A percentile compares a stretch with the other conserved stretches of the same genome.
phyloP scores from a whole-genome alignment of 1,284 basidiomycete species.

The Naganishia liquefaciens region DNA sequence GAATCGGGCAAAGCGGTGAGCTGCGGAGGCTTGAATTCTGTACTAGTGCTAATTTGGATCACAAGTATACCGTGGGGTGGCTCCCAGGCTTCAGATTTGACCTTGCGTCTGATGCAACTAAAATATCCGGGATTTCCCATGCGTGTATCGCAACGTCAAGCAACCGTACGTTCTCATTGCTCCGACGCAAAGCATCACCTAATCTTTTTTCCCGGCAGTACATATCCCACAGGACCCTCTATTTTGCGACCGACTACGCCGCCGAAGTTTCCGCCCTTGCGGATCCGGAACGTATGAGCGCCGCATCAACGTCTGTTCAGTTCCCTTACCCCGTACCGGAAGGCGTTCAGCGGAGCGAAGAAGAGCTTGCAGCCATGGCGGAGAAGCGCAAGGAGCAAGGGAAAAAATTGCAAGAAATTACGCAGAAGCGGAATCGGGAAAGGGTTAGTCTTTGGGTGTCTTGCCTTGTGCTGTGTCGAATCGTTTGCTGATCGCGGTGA shows the following conservation, averaged over 20 bases:
- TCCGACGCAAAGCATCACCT: too few relatives aligned
- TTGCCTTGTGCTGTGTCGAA: too few relatives aligned
- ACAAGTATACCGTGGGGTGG: constrained; percentile 89
- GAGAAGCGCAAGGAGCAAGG: constrained; percentile 85
- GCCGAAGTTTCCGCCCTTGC: constrained; percentile 66
- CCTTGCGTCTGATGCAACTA: constrained; percentile 88
- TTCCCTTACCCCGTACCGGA: constrained; percentile 75
- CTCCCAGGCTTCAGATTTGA: constrained; percentile 82
- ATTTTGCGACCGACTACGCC: constrained; percentile 78
- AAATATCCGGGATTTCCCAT: constrained; percentile 88
- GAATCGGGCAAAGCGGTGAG: constrained; percentile 78
- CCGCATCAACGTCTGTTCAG: constrained; percentile 72
- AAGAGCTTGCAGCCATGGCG: constrained; percentile 74
- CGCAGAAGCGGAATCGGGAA: constrained; percentile 67
- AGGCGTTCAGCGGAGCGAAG: constrained; percentile 84
- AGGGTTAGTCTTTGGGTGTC: constrained; percentile 59
- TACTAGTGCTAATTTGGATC: not conserved
- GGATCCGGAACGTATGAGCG: constrained; percentile 66
- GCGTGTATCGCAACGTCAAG: constrained; percentile 59
- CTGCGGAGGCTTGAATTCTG: not conserved
- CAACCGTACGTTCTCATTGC: constrained; percentile 52
- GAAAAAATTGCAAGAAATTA: constrained; percentile 80
- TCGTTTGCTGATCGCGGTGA: not conserved
- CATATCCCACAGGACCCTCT: constrained; percentile 86
- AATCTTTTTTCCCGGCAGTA: constrained; percentile 59